Evolutionary conservation across 2,329 filamentous ascomycete genomes (phyloP), one percentile per base, ranked within the genome.

Genomic region (Arthrobotrys pseudoclavata): DNA sequence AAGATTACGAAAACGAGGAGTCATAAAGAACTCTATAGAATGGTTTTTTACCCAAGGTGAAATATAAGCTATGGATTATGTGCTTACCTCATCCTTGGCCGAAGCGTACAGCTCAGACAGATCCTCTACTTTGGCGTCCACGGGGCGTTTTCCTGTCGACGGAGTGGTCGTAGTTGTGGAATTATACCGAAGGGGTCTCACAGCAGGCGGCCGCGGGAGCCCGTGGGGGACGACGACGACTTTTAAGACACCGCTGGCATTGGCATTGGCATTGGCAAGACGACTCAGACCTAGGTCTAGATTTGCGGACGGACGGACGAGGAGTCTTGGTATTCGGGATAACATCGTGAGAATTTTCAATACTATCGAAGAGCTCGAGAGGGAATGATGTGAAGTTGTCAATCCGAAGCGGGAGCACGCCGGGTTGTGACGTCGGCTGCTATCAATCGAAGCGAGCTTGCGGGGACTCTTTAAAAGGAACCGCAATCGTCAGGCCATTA

Each of bases 111-210:
- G 67, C 26, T 76, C 72, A 9, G 72, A 70, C 40, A 76, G 53
- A 50, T 61, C 60, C 18, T 76, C 72, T 60, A 76, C 61, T 53
- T 66, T 70, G 34, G 57, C 66, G 52, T 76, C 72, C 40, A 70
- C 72, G 26, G 50, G 72, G 24, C 67, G 66, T 62, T 67, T 76
- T 24, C 71, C 64, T 6, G 64, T 64, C 24, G 71, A 52, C 22
- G 52, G 52, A 57, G 29, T 57, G 52, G 52, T 37, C 26, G 50
- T 34, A 24, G 40, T 48, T 22, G n/a, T n/a, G 18, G 9, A 24
- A 5, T 26, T 50, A 40, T 40, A 40, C 37, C 37, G 10, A 42
- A 42, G 2, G 20, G 15, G n/a, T 18, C 42, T 47, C 42, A 22
- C 31, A 34, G 31, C 7, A 34, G 31, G 7, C 15, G 4, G 60